phyloP scores from a whole-genome alignment of 176 grass and related monocot species.

The Eleusine coracana region DNA sequence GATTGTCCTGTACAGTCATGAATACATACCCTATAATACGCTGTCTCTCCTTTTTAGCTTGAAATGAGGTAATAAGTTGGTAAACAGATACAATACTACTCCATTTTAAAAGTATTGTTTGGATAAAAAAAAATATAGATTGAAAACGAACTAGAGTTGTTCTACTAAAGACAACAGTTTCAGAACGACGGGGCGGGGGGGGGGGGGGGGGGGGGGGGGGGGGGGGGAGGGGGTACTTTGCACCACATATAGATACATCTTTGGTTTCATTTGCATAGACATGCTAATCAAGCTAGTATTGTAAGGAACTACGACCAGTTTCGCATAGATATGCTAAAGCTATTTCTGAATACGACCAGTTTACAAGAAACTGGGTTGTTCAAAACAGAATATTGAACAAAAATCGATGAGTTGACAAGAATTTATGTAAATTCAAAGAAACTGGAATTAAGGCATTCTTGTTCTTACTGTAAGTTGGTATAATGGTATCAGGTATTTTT shows the following conservation, averaged over 20 bases:
- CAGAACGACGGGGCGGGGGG: no score
- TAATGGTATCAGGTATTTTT: background rate
- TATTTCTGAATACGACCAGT: background rate
- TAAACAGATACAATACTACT: background rate
- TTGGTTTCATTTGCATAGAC: background rate
- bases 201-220: no score
- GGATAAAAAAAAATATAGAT: no score
- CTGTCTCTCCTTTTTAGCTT: background rate
- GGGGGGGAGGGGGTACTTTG: no score
- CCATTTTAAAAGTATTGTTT: background rate
- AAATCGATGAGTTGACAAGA: background rate
- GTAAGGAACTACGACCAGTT: background rate
- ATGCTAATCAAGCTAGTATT: no score
- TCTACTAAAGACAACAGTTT: no score
- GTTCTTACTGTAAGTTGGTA: background rate
- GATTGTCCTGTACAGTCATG: background rate
- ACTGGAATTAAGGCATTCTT: background rate
- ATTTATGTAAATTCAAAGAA: background rate
- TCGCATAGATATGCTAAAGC: background rate
- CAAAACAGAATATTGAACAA: background rate
- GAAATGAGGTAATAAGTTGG: background rate
- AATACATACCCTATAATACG: no score
- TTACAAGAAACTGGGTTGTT: background rate
- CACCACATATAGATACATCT: background rate
- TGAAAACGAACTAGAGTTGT: no score